Percentiles rank a stretch among this genome's conserved stretches.
These are phyloP conservation scores for Tilletia indica DNA, from an alignment of 1,284 basidiomycete genomes.

Conservation along the genomic window DNA sequence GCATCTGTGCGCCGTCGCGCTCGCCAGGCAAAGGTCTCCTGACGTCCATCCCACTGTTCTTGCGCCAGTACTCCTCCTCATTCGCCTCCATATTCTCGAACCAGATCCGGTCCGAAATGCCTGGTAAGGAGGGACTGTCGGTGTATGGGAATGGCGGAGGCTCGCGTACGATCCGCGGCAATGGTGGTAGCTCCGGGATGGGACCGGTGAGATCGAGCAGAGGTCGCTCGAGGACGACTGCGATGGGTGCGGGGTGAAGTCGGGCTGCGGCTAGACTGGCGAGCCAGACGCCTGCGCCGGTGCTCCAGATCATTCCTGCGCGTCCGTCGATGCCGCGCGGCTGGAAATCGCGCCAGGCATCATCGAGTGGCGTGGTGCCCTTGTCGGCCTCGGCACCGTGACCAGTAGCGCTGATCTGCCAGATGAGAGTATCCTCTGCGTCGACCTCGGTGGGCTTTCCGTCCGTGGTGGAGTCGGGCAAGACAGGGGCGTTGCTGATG, in stretches of 20 bases:
- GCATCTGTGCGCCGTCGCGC: not conserved
- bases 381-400: conserved; percentile 12
- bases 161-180: not conserved
- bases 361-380: not conserved
- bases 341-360: conserved; percentile 15
- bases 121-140: not conserved
- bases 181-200: not conserved
- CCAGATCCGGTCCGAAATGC: conserved; percentile 11
- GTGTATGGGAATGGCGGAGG: conserved; percentile 10
- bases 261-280: not conserved
- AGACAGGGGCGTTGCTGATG: not conserved
- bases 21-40: conserved; percentile 6
- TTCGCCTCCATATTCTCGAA: conserved; percentile 4
- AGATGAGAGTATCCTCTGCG: not conserved
- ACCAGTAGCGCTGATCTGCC: conserved; percentile 11
- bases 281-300: not conserved
- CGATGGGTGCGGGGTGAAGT: conserved; percentile 7
- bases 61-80: conserved; percentile 12
- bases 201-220: conserved; percentile 7
- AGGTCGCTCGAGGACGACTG: conserved; percentile 16
- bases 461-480: not conserved
- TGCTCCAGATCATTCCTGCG: conserved; percentile 11
- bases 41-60: not conserved
- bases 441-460: not conserved
- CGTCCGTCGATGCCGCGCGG: conserved; percentile 14